Base-by-base conservation (phyloP, 1,284 basidiomycete genomes). In the Malassezia obtusa region DNA sequence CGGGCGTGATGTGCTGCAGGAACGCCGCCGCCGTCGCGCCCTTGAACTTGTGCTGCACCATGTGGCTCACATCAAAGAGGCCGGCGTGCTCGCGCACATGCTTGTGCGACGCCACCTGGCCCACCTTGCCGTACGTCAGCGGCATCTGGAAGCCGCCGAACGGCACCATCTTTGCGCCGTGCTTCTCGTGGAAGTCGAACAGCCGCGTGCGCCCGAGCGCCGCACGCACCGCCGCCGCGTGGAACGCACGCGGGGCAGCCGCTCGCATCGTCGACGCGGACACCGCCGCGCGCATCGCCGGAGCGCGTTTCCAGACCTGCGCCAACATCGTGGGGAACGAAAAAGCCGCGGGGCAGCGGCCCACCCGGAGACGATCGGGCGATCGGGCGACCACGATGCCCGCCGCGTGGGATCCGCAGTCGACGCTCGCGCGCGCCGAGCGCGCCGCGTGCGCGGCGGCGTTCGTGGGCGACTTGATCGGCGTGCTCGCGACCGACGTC, bases 61-160 rank as follows among this genome's bases (percentile, higher is more conserved):
- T 98, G 77, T 99, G 92, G 28, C 89, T 88, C 31, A 99, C 94
- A 73, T 99, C 92, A 74, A 99, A 99, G 25, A 98, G 79, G 1
- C 91, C 91, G 1, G 82, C 87, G 31, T 80, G 81, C 6, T 78
- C 81, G 31, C 94, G 83, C 49, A 94, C 87, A 72, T 96, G 87
- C 49, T 86, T 83, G 75, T 99, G 92, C 61, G 89, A 91, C 1
- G 85, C 83, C 47, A 89, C 89, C 58, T 58, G 67, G 19, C 56
- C 67, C n/a, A 68, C 80, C 15, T 83, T 85, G 24, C 57, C 59
- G 69, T 95, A 99, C 4, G 81, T 78, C 48, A 99, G 79, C 0
- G 92, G 92, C 92, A 99, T 99, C 12, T 83, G 82, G 75, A 84
- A 96, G 4, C 92, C 92, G 1, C 89, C 91, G 73, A 96, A 99